Conservation (phyloP, 108 stramenopile genomes). For the Cylindrotheca fusiformis region DNA sequence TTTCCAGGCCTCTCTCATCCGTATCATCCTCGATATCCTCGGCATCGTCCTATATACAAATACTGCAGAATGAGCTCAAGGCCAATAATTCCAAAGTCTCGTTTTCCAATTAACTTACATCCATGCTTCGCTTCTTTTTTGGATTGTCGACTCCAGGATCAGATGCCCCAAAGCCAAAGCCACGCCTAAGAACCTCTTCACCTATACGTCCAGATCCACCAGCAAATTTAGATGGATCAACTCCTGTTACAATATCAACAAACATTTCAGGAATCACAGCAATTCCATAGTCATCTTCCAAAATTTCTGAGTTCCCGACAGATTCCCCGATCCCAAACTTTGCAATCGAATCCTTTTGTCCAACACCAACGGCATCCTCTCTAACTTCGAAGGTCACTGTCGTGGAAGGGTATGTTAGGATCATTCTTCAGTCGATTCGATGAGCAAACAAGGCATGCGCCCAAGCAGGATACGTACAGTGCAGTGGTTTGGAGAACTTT, state of each 20-base stretch:
- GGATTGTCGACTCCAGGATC: constrained; percentile 22
- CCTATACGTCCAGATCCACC: constrained; percentile 72
- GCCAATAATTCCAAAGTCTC: neutral
- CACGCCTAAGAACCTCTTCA: constrained; percentile 69
- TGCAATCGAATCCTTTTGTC: constrained; percentile 75
- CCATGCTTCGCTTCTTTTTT: neutral
- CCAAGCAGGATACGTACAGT: too few species aligned
- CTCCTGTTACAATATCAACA: constrained; percentile 86
- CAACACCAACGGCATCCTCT: constrained; percentile 82
- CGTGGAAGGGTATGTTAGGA: constrained; percentile 10
- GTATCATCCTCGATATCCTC: constrained; percentile 46
- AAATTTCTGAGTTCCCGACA: constrained; percentile 46
- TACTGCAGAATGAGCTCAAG: neutral
- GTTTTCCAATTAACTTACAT: too few species aligned
- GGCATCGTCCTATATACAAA: too few species aligned
- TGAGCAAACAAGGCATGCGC: too few species aligned
- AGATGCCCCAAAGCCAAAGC: constrained; percentile 70
- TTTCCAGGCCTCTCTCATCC: constrained; percentile 73
- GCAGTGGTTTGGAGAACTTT: constrained; percentile 88
- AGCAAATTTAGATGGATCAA: constrained; percentile 78
- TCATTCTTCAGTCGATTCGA: neutral
- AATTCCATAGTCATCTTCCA: constrained; percentile 93
- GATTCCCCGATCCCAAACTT: constrained; percentile 82
- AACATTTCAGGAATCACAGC: constrained; percentile 80
- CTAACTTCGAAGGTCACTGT: constrained; percentile 82